Evolutionary conservation across 441 rosid genomes (phyloP).

Genomic region (Adansonia grandidieri): DNA sequence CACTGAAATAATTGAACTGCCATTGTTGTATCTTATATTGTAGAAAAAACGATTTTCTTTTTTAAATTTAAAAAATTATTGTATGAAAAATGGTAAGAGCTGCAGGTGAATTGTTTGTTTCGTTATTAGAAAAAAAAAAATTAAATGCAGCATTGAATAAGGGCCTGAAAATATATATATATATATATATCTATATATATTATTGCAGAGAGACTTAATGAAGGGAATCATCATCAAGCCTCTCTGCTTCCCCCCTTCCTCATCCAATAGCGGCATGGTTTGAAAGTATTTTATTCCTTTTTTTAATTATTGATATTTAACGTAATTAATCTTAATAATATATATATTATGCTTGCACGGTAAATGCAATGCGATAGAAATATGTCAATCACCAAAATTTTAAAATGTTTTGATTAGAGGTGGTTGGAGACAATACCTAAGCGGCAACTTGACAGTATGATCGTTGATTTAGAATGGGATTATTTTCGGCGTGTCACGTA

Average conservation of each 20-base stretch:
- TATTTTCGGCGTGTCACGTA: no score
- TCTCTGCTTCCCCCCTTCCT: no score
- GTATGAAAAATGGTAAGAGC: not conserved
- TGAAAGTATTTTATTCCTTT: not conserved
- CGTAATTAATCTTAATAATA: no score
- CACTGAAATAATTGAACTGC: conserved; percentile 22
- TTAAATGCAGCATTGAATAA: conserved; percentile 23
- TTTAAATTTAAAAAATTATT: not conserved
- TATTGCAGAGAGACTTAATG: not conserved
- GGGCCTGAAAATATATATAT: not conserved
- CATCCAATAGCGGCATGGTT: no score
- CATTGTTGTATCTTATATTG: not conserved
- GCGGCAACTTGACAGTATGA: not conserved
- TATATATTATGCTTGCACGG: not conserved
- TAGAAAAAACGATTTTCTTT: no score
- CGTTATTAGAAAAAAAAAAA: not conserved
- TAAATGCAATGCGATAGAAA: not conserved
- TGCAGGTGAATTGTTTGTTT: conserved; percentile 14
- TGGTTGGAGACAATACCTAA: conserved; percentile 14
- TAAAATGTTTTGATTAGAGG: no score
- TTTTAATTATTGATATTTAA: not conserved
- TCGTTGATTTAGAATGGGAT: no score
- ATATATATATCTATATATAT: no score
- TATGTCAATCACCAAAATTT: no score
- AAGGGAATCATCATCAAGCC: conserved; percentile 4